Conservation (phyloP, 371 early-diverging fungal genomes). For the Smittium mucronatum region DNA sequence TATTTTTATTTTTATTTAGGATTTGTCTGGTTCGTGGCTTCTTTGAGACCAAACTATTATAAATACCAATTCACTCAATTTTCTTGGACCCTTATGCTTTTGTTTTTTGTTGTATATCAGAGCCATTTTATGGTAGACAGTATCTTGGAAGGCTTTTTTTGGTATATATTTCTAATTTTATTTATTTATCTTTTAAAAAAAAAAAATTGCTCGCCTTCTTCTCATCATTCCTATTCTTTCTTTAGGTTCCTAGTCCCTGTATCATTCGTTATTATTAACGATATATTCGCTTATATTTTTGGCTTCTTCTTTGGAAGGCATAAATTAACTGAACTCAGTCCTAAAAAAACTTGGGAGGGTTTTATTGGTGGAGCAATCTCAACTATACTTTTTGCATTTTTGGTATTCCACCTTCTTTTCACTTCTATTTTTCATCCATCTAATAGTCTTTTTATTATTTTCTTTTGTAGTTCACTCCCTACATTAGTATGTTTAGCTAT, state of each 20-base stretch:
- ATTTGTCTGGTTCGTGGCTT: slow-evolving; percentile 85
- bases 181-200: no score
- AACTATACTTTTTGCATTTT: slow-evolving; percentile 75
- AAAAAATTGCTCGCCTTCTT: no score
- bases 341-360: slow-evolving; percentile 99
- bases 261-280: slow-evolving; percentile 92
- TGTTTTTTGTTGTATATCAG: slow-evolving; percentile 75
- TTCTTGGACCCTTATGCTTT: slow-evolving; percentile 91
- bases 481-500: slow-evolving; percentile 19
- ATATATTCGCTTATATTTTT: slow-evolving; percentile 93
- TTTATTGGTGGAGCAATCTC: slow-evolving; percentile 88
- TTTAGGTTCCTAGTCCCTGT: slow-evolving; percentile 70
- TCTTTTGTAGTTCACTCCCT: slow-evolving; percentile 29
- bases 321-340: slow-evolving; percentile 87
- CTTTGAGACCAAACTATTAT: slow-evolving; percentile 79
- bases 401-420: slow-evolving; percentile 33
- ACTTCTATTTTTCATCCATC: background rate
- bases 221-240: no score
- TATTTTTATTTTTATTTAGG: slow-evolving; percentile 29
- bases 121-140: slow-evolving; percentile 91
- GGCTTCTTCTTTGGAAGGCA: slow-evolving; percentile 91
- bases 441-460: background rate
- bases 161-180: slow-evolving; percentile 31
- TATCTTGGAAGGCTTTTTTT: slow-evolving; percentile 94
- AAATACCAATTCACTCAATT: slow-evolving; percentile 86